These are phyloP conservation scores for Epichloe typhina DNA, from an alignment of 2,329 filamentous ascomycete species.

Conservation along the genomic window DNA sequence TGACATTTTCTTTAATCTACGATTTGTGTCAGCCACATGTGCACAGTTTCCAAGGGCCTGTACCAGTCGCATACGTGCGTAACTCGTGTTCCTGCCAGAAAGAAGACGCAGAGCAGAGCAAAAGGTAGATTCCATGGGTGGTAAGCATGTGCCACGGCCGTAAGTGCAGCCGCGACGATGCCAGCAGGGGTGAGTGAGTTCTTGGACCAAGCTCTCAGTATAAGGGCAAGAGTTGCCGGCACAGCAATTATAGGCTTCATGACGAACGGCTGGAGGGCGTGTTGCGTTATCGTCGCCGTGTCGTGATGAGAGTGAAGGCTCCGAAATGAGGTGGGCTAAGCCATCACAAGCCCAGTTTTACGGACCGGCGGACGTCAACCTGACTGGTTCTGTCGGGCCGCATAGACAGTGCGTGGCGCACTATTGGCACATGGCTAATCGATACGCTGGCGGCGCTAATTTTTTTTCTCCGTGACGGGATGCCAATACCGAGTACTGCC, in stretches of 20 bases:
- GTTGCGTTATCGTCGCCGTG: not conserved
- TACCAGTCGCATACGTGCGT: conserved; percentile 50
- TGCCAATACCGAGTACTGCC: no score
- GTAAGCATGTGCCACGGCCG: conserved; percentile 69
- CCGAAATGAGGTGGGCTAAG: not conserved
- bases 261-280: conserved; percentile 5
- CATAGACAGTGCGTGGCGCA: not conserved
- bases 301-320: not conserved
- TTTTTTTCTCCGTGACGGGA: not conserved
- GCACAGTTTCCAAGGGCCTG: not conserved
- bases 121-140: conserved; percentile 95
- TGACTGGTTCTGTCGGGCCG: not conserved
- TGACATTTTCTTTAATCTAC: conserved; percentile 76
- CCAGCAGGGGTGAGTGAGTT: conserved; percentile 70
- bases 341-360: no score
- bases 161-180: conserved; percentile 56
- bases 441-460: not conserved
- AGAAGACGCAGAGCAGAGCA: conserved; percentile 69
- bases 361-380: not conserved
- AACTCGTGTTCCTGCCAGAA: conserved; percentile 67
- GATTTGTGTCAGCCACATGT: not conserved
- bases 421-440: not conserved
- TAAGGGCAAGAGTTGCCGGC: conserved; percentile 45
- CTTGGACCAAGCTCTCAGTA: conserved; percentile 54
- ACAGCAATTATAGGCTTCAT: conserved; percentile 48